Base-by-base conservation (phyloP, 169 alveolate species). In the Plasmodium relictum region DNA sequence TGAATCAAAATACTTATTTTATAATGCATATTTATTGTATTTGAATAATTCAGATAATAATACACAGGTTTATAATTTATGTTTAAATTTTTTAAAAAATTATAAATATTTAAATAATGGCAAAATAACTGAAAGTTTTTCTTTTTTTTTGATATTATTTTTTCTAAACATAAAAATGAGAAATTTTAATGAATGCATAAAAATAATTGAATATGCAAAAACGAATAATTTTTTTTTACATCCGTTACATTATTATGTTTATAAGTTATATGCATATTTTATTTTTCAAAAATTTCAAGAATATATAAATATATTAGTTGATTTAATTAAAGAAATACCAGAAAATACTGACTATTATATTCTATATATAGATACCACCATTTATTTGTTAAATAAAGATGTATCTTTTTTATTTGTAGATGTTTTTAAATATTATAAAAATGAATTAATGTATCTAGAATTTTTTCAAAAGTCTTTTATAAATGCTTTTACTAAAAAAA, bases 301-400 rank as follows among this genome's bases (percentile, higher is more conserved):
- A 0, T 62, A 69, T 7, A 31, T 78, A 63, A 12, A 6, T 56
- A 58, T 78, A 8, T 31, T 78, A 44, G 16, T 12, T 26, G 7
- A 22, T 16, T 41, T 78, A 42, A 78, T 78, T 16, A 48, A 62
- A 70, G 37, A 78, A 42, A 48, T 78, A 10, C 73, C 89, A 6
- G 89, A 78, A 65, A 78, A 78, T 69, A 37, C 24, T 7, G 89
- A 78, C 41, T 78, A 78, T 58, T 78, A 78, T 59, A 65, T 62
- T 42, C 42, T 78, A 18, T 78, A 78, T 24, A 78, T 78, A 24
- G 89, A 78, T 54, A 68, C 65, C n/a, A 50, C 45, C 24, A 78
- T 78, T 45, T 66, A 78, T 58, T 45, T 45, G 0, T 59, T 78
- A 31, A 62, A 65, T 45, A 78, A 63, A 65, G 16, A 65, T 63